phyloP scores from a whole-genome alignment of 169 alveolate species.

The Eimeria brunetti region DNA sequence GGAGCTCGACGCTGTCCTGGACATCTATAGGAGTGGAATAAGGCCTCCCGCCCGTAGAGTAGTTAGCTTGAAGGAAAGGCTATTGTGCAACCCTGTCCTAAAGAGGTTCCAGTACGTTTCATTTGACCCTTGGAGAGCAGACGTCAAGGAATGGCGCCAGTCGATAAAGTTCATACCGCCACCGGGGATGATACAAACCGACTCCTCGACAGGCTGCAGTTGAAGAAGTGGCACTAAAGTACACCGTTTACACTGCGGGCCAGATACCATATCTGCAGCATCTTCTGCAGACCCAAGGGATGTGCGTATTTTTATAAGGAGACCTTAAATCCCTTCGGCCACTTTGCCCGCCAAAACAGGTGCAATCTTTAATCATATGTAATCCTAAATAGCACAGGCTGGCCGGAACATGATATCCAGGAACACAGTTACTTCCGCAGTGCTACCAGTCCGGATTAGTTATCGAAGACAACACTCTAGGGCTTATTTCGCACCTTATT shows the following conservation, averaged over 20 bases:
- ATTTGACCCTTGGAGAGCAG: constrained; percentile 23
- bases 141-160: background rate
- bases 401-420: background rate
- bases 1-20: background rate
- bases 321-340: background rate
- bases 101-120: background rate
- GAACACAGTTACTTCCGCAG: background rate
- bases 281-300: background rate
- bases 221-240: background rate
- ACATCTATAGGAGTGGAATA: background rate
- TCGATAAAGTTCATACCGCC: background rate
- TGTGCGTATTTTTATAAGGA: background rate
- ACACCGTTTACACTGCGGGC: background rate
- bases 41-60: constrained; percentile 10
- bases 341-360: background rate
- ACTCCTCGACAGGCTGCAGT: background rate
- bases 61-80: constrained; percentile 5
- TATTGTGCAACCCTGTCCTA: background rate
- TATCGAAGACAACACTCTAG: too few species aligned
- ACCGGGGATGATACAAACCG: background rate
- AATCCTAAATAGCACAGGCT: background rate
- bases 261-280: background rate
- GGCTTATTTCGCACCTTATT: too few species aligned
- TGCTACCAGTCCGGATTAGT: background rate
- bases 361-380: background rate